Evolutionary conservation across 73 alveolate species (phyloP).

Genomic region (Tetrahymena elliotti): DNA sequence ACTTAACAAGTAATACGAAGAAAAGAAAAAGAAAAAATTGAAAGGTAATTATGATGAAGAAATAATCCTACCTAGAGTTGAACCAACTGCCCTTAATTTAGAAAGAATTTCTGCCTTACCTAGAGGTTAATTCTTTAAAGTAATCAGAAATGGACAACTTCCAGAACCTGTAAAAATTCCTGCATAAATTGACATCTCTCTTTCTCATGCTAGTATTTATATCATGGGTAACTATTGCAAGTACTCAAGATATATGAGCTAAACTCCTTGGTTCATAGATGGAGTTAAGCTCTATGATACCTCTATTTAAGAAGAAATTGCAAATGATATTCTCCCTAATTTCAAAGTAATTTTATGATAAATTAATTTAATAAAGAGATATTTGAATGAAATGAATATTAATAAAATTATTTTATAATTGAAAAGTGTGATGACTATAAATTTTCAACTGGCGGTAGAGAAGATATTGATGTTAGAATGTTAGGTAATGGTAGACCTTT

Average conservation of each 20-base stretch:
- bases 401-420: background rate
- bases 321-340: conserved; percentile 8
- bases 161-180: background rate
- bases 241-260: conserved; percentile 80
- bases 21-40: conserved; percentile 20
- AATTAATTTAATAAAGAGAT: too few species aligned
- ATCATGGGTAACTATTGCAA: conserved; percentile 81
- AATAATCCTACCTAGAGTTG: background rate
- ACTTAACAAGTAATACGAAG: conserved; percentile 12
- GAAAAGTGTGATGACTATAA: conserved; percentile 12
- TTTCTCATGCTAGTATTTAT: conserved; percentile 53
- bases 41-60: conserved; percentile 15
- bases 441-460: conserved; percentile 88
- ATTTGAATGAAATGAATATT: too few species aligned
- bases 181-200: conserved; percentile 29
- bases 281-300: conserved; percentile 43
- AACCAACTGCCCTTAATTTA: conserved; percentile 23
- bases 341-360: conserved; percentile 36
- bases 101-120: conserved; percentile 11
- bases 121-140: background rate
- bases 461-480: conserved; percentile 97
- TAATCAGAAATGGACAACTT: background rate
- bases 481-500: conserved; percentile 95
- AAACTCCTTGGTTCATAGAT: conserved; percentile 90
- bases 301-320: conserved; percentile 42